Evolutionary conservation across 192 early-diverging fungal genomes (phyloP), one percentile per base, ranked within the genome.

Genomic region (Lunasporangiospora selenospora): DNA sequence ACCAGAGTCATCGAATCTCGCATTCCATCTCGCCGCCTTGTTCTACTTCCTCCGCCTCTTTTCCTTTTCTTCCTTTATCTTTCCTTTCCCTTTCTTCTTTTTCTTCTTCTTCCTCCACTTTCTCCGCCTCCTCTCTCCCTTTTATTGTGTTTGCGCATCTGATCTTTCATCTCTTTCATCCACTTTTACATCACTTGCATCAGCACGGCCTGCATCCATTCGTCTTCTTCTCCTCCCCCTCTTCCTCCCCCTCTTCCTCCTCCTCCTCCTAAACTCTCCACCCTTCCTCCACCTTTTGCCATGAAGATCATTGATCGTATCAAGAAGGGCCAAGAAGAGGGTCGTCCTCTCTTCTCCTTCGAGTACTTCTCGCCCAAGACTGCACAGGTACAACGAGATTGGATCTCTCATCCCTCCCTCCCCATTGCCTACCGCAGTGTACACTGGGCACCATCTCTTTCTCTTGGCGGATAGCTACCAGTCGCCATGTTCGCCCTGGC

Each of bases 291-390:
- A 23, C 11, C 18, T 58, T 46, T 37, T 45, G 40, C 2, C 27
- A 91, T 92, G 89, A 92, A 92, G 65, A 75, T 92, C 70, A 86
- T 88, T 62, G 87, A 90, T 65, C 89, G 89, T 70, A 87, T 92
- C 66, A 81, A 78, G 44, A 81, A 81, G 71, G 88, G 88, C 43
- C 76, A 85, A 30, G 76, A 86, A 51, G 88, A 92, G 61, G 84
- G 86, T 45, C 87, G 87, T 47, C 83, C 82, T 32, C 86, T 81
- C 53, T 92, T 88, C 88, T 97, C 95, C 31, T 99, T 99, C 75
- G 97, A 99, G 80, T 99, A 93, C 83, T 99, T 97, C 56, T 95
- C 97, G 45, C 97, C 97, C 67, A 99, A 95, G 78, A 99, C 97
- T 31, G 83, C 86, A 44, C 87, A 88, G 67, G 82, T 81, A 80